Conservation (phyloP, 306 rosid species). For the Rubus idaeus region DNA sequence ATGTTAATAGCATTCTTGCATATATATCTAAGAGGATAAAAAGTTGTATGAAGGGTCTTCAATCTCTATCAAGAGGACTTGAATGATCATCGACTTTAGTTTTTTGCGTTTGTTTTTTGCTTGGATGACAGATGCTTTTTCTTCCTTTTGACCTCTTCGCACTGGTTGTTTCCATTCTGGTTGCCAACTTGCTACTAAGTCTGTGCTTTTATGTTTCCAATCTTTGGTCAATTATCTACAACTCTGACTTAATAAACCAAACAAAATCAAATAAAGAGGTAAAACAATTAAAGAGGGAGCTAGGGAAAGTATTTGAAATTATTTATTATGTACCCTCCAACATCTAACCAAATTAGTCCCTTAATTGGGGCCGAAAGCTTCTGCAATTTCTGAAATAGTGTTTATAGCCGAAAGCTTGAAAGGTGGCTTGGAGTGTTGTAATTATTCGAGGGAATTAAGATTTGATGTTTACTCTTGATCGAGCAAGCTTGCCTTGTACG, state of each 20-base stretch:
- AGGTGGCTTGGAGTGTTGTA: not conserved
- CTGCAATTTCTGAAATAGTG: not conserved
- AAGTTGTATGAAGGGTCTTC: not conserved
- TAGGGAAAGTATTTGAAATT: not conserved
- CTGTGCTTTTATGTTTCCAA: not conserved
- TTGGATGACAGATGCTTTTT: not conserved
- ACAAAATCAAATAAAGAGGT: not conserved
- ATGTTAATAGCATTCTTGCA: not conserved
- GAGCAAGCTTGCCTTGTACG: not conserved
- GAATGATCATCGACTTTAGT: not conserved
- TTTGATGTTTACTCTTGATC: not conserved
- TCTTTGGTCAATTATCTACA: not conserved
- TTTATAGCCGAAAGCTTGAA: not conserved
- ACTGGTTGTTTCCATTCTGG: slow-evolving; percentile 4
- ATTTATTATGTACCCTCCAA: not conserved
- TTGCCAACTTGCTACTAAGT: not conserved
- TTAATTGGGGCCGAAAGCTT: slow-evolving; percentile 8
- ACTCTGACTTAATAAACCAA: slow-evolving; percentile 1
- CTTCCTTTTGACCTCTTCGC: slow-evolving; percentile 6
- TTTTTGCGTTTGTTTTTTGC: not conserved
- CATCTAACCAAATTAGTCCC: not conserved
- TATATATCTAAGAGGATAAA: not conserved
- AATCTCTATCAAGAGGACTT: not conserved
- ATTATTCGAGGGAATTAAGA: not conserved
- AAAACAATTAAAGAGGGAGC: not conserved